These are phyloP conservation scores for Aspergillus hancockii DNA, from an alignment of 495 filamentous ascomycete species.

Conservation along the genomic window DNA sequence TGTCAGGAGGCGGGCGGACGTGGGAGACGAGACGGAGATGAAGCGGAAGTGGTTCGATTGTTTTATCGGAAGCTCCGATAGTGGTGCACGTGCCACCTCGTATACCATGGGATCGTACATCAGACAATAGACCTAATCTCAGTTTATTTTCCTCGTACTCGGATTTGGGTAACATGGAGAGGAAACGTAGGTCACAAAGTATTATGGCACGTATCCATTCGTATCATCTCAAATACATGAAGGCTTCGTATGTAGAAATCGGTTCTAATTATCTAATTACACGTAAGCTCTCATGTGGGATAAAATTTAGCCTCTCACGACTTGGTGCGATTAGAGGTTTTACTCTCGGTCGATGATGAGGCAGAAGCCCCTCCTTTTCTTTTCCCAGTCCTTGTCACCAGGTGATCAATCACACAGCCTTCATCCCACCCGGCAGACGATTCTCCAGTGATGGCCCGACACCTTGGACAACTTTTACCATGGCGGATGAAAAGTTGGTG, in stretches of 20 bases:
- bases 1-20: slow-evolving; percentile 3
- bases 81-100: slow-evolving; percentile 19
- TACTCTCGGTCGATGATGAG: neutral
- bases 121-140: neutral
- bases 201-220: neutral
- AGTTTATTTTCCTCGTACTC: neutral
- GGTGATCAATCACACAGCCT: slow-evolving; percentile 53
- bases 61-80: slow-evolving; percentile 22
- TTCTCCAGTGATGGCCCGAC: slow-evolving; percentile 58
- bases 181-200: neutral
- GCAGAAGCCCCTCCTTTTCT: slow-evolving; percentile 31
- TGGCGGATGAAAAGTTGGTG: slow-evolving; percentile 88
- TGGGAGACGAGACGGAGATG: slow-evolving; percentile 1
- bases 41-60: slow-evolving; percentile 24
- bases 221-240: neutral
- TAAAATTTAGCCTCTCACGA: neutral
- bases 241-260: neutral
- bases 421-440: slow-evolving; percentile 46
- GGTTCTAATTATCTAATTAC: neutral
- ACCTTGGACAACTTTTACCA: slow-evolving; percentile 78
- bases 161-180: neutral
- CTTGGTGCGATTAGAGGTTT: slow-evolving; percentile 8
- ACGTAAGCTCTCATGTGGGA: neutral
- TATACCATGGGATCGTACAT: neutral
- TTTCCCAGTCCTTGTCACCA: slow-evolving; percentile 47